These are phyloP conservation scores for Rauvolfia tetraphylla DNA, from an alignment of 257 asterid genomes.

Conservation along the genomic window DNA sequence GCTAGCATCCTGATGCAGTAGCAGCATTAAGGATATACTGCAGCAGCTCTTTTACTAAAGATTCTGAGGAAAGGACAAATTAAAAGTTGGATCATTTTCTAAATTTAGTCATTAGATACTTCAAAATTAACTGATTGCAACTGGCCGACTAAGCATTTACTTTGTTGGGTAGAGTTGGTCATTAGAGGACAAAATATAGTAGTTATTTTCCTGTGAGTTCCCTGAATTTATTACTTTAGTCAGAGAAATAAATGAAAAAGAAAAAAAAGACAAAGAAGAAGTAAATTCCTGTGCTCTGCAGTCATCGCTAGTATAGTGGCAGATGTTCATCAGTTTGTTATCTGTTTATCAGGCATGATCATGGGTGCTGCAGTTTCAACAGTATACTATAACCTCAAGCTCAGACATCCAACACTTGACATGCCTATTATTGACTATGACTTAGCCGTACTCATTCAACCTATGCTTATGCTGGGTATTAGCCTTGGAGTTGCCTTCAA, in stretches of 20 bases:
- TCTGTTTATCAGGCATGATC: constrained; percentile 75
- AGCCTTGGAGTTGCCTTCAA: constrained; percentile 95
- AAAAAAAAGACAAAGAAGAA: too few relatives aligned
- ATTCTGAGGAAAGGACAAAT: neutral
- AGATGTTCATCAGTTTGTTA: neutral
- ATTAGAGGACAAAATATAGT: neutral
- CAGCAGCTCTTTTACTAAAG: neutral
- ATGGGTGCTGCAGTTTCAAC: constrained; percentile 95
- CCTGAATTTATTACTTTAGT: neutral
- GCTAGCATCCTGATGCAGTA: neutral
- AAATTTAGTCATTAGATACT: neutral
- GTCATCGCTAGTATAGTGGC: neutral
- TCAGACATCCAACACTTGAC: constrained; percentile 86
- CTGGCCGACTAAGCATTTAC: neutral
- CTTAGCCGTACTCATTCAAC: constrained; percentile 94
- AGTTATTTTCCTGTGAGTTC: neutral
- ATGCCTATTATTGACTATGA: constrained; percentile 95
- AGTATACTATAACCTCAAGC: constrained; percentile 86
- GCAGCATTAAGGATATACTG: neutral
- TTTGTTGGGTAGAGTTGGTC: neutral
- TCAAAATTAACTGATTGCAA: neutral
- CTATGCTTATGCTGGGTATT: constrained; percentile 96
- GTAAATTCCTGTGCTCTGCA: neutral
- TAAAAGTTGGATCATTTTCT: neutral
- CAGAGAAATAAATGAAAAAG: neutral